Conservation (phyloP, 2,329 filamentous ascomycete species). For the Pleurostoma richardsiae region DNA sequence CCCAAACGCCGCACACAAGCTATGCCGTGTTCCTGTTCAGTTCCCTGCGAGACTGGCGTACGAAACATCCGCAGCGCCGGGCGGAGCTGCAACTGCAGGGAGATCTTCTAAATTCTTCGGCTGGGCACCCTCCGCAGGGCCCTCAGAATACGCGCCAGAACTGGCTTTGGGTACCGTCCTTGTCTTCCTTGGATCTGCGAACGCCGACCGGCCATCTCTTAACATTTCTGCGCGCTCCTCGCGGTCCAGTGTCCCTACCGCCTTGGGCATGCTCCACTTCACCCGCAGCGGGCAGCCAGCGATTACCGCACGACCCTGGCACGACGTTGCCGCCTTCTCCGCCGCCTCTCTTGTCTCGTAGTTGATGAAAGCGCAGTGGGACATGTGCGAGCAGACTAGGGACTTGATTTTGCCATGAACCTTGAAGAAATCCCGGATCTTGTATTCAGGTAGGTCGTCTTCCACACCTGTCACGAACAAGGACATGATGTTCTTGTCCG, state of each 20-base stretch:
- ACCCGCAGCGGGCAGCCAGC: conserved; percentile 86
- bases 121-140: conserved; percentile 14
- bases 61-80: conserved; percentile 70
- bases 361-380: conserved; percentile 95
- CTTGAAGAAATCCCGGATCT: conserved; percentile 85
- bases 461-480: conserved; percentile 94
- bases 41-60: conserved; percentile 80
- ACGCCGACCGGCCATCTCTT: conserved; percentile 65
- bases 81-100: conserved; percentile 64
- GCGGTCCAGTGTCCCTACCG: conserved; percentile 84
- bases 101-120: conserved; percentile 6
- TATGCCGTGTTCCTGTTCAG: conserved; percentile 8
- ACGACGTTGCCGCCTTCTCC: conserved; percentile 77
- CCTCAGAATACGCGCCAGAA: conserved; percentile 18
- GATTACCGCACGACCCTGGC: conserved; percentile 84
- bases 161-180: conserved; percentile 24
- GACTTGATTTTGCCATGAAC: conserved; percentile 86
- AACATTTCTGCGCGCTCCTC: conserved; percentile 80
- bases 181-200: conserved; percentile 37
- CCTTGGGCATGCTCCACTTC: conserved; percentile 89
- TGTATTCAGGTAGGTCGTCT: conserved; percentile 90
- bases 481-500: conserved; percentile 82
- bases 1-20: conserved; percentile 18
- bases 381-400: conserved; percentile 92
- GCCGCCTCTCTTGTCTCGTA: conserved; percentile 80